Base-by-base conservation (phyloP, 768 basidiomycete species). In the Sarcodon aspratus region DNA sequence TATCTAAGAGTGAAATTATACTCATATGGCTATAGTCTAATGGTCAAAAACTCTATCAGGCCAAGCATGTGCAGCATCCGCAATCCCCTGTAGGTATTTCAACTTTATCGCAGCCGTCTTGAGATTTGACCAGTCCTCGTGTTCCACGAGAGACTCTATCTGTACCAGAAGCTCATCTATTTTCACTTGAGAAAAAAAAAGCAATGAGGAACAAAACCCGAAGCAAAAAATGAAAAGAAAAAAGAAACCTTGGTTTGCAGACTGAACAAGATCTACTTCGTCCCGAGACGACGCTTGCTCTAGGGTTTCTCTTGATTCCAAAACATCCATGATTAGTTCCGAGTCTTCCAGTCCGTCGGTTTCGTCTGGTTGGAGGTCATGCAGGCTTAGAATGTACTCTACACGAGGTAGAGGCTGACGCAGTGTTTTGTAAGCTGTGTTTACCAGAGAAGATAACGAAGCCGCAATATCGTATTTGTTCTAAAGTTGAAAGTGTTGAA, bases 371-470 rank as follows among this genome's bases (percentile, higher is more conserved):
- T 71, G 68, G 32, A 74, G 46, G 9, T 82, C 78, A 55, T 88
- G 75, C 38, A 68, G 70, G 38, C 73, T 68, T 11, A 95, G 71
- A 57, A 96, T 79, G 58, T 96, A 95, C 61, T 88, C 82, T 31
- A 82, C 82, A 37, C 93, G 79, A 27, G 73, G 67, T 33, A 91
- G 64, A 2, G 92, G 92, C 54, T 77, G 71, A n/a, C 71, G 59
- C 36, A 97, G 75, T 13, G 78, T 76, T 54, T 77, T 78, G 61
- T 94, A 92, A 1, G 91, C 93, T 61, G 77, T 76, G 59, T 96
- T 96, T 7, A 95, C 71, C 42, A 75, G 70, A 35, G 86, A 76
- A 17, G 91, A 93, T 51, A 86, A 67, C 10, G 69, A 66, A 44
- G 78, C 77, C 0, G 88, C 87, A 15, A 80, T 60, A 11, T 72